Base-by-base conservation (phyloP, 75 land plant genomes). In the Isoetes taiwanensis region DNA sequence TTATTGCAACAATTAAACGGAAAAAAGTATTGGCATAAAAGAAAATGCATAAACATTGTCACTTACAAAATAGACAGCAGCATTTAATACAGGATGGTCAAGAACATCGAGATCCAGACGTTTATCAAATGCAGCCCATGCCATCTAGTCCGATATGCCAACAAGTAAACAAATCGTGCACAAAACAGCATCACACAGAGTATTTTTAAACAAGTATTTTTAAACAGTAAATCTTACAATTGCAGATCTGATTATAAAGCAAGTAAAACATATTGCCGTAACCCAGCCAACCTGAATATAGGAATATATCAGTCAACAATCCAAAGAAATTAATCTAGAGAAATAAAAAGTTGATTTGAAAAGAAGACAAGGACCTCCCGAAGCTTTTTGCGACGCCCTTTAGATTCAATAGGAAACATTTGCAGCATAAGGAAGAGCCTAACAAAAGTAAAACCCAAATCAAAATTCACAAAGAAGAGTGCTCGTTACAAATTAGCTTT, bases 251-350 rank as follows among this genome's bases (percentile, higher is more conserved):
- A 83, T 64, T n/a, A 81, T 69, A 56, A 90, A 91, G 52, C 97
- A 91, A 17, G 76, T 50, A 63, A 82, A 91, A 63, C 97, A 91
- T 61, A 91, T 91, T 0, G 83, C 90, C 21, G 97, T 86, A 23
- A 91, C 88, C 67, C 76, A 86, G 43, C 93, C 97, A 64, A 91
- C 94, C 94, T 88, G 80, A 24, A 23, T 30, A 25, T n/a, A 56
- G 21, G 19, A 41, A 26, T 19, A 42, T 19, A 11, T 8, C 0
- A 19, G 35, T 16, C 20, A 56, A 12, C 24, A 34, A 56, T 17
- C 35, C 54, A 12, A 37, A 56, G 54, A 40, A 56, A 56, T 56
- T 21, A 4, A 56, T 35, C 14, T 19, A 21, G 58, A 9, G 17
- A 8, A 27, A 57, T n/a, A 1, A 41, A 25, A 53, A 1, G 24